These are phyloP conservation scores for Cajanus cajan DNA, from an alignment of 306 rosid genomes.

Conservation along the genomic window DNA sequence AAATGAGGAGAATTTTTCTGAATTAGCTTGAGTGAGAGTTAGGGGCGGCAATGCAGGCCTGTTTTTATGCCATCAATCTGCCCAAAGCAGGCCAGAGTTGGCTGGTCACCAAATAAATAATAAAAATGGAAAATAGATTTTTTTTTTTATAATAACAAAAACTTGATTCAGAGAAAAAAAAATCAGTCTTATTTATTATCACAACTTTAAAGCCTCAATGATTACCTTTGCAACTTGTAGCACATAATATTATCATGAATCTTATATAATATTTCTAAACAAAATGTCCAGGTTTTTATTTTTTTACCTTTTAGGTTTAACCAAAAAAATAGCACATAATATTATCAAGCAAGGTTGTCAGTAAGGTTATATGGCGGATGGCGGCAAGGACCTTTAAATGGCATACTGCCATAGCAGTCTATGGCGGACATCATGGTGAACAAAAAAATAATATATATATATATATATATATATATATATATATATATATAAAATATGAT, in stretches of 20 bases:
- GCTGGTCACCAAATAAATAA: no score
- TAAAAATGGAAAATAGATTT: not conserved
- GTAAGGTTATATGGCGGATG: no score
- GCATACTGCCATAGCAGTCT: no score
- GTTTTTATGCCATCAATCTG: not conserved
- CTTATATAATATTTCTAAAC: not conserved
- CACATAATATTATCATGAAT: not conserved
- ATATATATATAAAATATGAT: no score
- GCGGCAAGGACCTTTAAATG: no score
- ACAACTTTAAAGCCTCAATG: not conserved
- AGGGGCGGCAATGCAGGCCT: not conserved
- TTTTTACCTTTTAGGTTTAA: not conserved
- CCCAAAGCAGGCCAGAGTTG: not conserved
- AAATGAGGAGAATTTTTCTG: not conserved
- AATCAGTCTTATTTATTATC: not conserved
- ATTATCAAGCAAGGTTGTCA: no score
- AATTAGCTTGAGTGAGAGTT: not conserved
- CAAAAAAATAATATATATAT: no score
- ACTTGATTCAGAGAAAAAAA: not conserved
- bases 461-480: no score
- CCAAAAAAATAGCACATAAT: no score
- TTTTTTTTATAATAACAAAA: no score
- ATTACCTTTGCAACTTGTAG: not conserved
- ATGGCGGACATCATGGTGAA: no score
- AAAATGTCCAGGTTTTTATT: not conserved